Evolutionary conservation across 805 yeast species (phyloP).

Genomic region (Wickerhamomyces xylosicus): DNA sequence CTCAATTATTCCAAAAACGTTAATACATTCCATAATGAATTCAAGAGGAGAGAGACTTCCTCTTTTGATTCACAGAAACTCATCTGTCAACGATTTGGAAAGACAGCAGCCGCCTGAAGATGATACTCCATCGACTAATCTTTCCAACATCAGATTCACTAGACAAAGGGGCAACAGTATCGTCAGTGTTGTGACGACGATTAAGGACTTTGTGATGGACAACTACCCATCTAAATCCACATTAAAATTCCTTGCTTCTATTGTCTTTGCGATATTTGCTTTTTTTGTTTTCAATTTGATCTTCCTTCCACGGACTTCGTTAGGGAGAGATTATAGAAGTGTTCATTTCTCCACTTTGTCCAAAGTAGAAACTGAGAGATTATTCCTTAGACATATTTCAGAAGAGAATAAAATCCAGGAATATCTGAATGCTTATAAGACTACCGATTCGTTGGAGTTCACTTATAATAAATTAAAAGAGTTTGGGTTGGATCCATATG

Average conservation of each 20-base stretch:
- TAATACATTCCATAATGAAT: too few species aligned
- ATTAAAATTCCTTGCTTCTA: conserved; percentile 12
- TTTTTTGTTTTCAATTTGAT: conserved; percentile 42
- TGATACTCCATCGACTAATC: not conserved
- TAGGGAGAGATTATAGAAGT: conserved; percentile 71
- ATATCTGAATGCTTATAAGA: conserved; percentile 29
- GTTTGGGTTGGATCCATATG: conserved; percentile 38
- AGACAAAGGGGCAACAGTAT: conserved; percentile 4
- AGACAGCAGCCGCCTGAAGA: conserved; percentile 1
- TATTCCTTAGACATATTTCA: conserved; percentile 36
- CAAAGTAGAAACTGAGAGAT: conserved; percentile 57
- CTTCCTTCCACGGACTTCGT: conserved; percentile 77
- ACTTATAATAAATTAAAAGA: conserved; percentile 38
- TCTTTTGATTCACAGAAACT: too few species aligned
- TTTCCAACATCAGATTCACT: not conserved
- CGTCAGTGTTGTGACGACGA: conserved; percentile 7
- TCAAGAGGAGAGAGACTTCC: too few species aligned
- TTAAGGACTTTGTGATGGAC: conserved; percentile 12
- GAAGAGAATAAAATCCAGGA: conserved; percentile 7
- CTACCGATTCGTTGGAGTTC: conserved; percentile 32
- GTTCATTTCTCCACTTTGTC: conserved; percentile 59
- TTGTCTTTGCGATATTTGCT: conserved; percentile 16
- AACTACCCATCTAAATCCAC: conserved; percentile 14
- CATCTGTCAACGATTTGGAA: too few species aligned
- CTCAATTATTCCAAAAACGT: too few species aligned